Evolutionary conservation across 306 rosid genomes (phyloP), one percentile per base, ranked within the genome.

Genomic region (Rosa rugosa): DNA sequence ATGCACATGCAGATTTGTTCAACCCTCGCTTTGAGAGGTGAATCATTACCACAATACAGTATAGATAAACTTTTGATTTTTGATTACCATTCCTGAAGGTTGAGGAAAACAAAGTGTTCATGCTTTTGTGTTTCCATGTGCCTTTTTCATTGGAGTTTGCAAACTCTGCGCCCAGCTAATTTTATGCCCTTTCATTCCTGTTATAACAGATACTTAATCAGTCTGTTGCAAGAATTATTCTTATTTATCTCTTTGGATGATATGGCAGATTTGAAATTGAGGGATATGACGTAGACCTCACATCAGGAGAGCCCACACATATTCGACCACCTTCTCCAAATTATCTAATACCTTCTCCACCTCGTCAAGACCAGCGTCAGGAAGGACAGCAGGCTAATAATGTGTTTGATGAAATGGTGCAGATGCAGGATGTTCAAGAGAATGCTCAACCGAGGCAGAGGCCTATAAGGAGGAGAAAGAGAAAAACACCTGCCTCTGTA

Each of bases 251-350:
- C 46, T 71, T n/a, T 77, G 71, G 75, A 78, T 66, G 36, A 23
- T 79, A 63, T 54, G 82, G 66, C 82, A 94, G 98, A 86, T 94
- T 94, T 84, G 97, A 91, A 75, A 89, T 87, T 44, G 92, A 87
- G 83, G 92, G 83, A 40, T 91, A 92, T 38, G 94, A 85, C 5
- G 42, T 73, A 40, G 83, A 91, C 69, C 71, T 71, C 82, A 53
- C 90, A 69, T 83, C 87, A n/a, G 86, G 70, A 77, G 90, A 84
- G 60, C 80, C 77, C 51, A 66, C 84, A 64, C 89, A 89, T 71
- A 79, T 87, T 14, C 69, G 20, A 14, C 5, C 41, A 31, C 41
- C 42, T 36, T 63, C 69, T 74, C 87, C 83, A 38, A 27, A 65
- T 12, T 76, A 77, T 40, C 54, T 63, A 47, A 25, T 80, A 78